A percentile compares a stretch with the other conserved stretches of the same genome.
These are phyloP conservation scores for Setaria viridis DNA, from an alignment of 202 grass and related monocot genomes.

Conservation along the genomic window DNA sequence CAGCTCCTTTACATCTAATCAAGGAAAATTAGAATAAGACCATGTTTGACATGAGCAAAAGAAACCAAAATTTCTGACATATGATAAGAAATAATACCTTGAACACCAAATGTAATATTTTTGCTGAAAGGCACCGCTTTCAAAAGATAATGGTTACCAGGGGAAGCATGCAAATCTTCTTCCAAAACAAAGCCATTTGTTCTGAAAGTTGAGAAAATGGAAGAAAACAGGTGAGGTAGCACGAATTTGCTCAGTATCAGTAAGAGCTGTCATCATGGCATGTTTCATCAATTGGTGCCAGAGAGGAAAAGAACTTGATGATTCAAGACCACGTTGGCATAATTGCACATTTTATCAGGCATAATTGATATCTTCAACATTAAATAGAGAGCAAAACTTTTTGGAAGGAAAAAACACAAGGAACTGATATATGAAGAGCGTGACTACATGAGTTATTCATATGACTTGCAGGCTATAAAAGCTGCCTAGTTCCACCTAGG, in stretches of 20 bases:
- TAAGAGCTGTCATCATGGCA: neutral
- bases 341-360: neutral
- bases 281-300: neutral
- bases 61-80: conserved; percentile 9
- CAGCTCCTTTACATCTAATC: conserved; percentile 88
- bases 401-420: neutral
- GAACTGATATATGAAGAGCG: conserved; percentile 17
- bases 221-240: conserved; percentile 29
- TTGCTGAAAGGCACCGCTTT: conserved; percentile 97
- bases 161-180: conserved; percentile 75
- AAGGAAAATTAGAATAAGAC: conserved; percentile 24
- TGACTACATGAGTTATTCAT: neutral
- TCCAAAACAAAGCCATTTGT: conserved; percentile 92
- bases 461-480: neutral
- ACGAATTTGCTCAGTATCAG: conserved; percentile 30
- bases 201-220: conserved; percentile 57
- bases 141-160: conserved; percentile 82
- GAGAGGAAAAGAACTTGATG: neutral
- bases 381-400: conserved; percentile 8
- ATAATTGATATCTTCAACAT: conserved; percentile 34
- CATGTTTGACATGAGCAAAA: conserved; percentile 12
- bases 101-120: conserved; percentile 89
- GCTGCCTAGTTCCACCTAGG: neutral
- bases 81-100: conserved; percentile 61
- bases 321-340: conserved; percentile 12